Base-by-base conservation (phyloP, 2,329 filamentous ascomycete species). In the Phaeoacremonium minimum region DNA sequence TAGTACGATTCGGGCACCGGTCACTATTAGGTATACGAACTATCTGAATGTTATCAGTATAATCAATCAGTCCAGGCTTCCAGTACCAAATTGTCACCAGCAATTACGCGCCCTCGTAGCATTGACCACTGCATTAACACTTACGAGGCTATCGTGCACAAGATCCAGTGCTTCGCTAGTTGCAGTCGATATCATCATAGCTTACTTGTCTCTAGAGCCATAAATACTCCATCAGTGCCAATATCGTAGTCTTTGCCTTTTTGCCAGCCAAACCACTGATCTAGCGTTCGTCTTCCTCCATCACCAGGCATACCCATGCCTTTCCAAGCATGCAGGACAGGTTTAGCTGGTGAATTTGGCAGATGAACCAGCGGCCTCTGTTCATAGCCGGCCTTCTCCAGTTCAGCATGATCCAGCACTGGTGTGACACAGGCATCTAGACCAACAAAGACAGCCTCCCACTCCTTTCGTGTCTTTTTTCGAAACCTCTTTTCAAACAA, bases 381-480 rank as follows among this genome's bases (percentile, higher is more conserved):
- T 33, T 69, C 63, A n/a, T 14, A 13, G 22, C 51, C 42, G 53
- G 64, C 63, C n/a, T 56, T 46, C 51, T 87, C 77, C 30, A 95
- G 66, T 61, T 95, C 89, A 0, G 48, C 52, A 46, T 88, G 85
- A 20, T 80, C 81, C 29, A 95, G 66, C 2, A 97, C 86, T 0
- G 91, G 91, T n/a, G 87, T 88, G 45, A 84, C 88, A 58, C 91
- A 97, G 2, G 91, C 91, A 63, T 97, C 91, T 0, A 86, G 93
- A 9, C 85, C 87, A 56, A 95, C 87, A 56, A 96, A 97, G 6
- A 95, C 67, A 4, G 43, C 56, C 61, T 95, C 91, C 91, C 91
- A 97, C 56, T 95, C 83, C 1, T 61, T 55, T 20, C 90, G 73
- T 4, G 83, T 84, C 63, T 80, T 87, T 30, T 66, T 60, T 55